A percentile compares a stretch with the other conserved stretches of the same genome.
Conservation (phyloP, 192 early-diverging fungal genomes). For the Cetraspora pellucida region DNA sequence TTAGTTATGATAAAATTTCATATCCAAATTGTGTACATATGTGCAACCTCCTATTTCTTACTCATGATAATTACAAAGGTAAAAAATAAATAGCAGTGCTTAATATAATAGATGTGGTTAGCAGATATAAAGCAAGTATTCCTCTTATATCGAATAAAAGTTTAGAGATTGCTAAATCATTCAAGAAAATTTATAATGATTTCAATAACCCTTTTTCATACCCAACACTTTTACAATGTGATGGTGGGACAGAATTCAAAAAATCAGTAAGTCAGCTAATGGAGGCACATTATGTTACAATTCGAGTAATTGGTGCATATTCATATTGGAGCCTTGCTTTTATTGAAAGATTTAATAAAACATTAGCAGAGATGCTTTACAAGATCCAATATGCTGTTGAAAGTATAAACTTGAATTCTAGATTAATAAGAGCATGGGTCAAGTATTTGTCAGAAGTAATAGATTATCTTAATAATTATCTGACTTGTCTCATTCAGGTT, state of each 20-base stretch:
- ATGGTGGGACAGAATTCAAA: conserved; percentile 9
- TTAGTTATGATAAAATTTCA: conserved; percentile 15
- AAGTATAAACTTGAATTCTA: background rate
- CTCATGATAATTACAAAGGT: conserved; percentile 1
- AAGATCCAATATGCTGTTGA: conserved; percentile 4
- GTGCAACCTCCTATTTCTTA: background rate
- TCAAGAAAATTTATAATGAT: background rate
- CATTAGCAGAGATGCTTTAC: conserved; percentile 6
- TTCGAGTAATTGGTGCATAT: background rate
- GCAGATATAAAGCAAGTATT: background rate
- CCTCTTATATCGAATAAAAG: background rate
- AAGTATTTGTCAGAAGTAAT: conserved; percentile 10
- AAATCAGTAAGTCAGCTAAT: background rate
- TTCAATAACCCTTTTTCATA: background rate
- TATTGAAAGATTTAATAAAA: background rate
- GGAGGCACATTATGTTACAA: background rate
- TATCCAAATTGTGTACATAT: conserved; percentile 1
- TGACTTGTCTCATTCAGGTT: background rate
- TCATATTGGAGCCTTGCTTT: background rate
- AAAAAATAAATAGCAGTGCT: background rate
- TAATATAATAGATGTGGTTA: conserved; percentile 9
- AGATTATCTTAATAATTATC: conserved; percentile 18
- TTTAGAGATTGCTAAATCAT: background rate
- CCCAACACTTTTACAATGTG: background rate
- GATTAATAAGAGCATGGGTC: conserved; percentile 13